These are phyloP conservation scores for Tetraselmis striata DNA, from an alignment of 139 green algal genomes.

Conservation along the genomic window DNA sequence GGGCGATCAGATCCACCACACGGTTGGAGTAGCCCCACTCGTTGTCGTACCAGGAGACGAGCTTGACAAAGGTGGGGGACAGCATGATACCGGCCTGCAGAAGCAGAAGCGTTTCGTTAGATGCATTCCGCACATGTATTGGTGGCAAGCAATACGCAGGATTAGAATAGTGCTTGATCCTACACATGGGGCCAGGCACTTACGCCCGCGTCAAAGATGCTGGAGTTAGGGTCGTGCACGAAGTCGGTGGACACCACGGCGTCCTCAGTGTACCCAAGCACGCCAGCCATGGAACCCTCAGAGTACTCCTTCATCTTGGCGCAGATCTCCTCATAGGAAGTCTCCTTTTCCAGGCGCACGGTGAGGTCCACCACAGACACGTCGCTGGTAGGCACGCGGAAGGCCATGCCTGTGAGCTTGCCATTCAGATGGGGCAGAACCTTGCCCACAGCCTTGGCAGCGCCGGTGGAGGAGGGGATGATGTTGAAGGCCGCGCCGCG, in stretches of 20 bases:
- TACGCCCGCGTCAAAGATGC: slow-evolving; percentile 68
- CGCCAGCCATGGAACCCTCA: slow-evolving; percentile 72
- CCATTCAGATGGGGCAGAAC: slow-evolving; percentile 93
- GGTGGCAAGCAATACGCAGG: no score
- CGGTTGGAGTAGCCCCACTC: slow-evolving; percentile 75
- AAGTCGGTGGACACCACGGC: slow-evolving; percentile 91
- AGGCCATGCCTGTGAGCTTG: slow-evolving; percentile 98
- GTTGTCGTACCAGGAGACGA: slow-evolving; percentile 91
- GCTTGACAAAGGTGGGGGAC: slow-evolving; percentile 84
- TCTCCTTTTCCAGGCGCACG: slow-evolving; percentile 73
- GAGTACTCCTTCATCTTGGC: slow-evolving; percentile 65
- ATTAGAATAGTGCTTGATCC: no score
- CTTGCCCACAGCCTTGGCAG: slow-evolving; percentile 79
- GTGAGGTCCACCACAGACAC: slow-evolving; percentile 97
- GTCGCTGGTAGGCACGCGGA: slow-evolving; percentile 92
- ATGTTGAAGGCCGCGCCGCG: slow-evolving; percentile 89
- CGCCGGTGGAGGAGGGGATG: slow-evolving; percentile 94
- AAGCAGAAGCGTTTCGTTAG: no score
- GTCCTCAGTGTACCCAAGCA: slow-evolving; percentile 90
- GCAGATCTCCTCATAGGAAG: slow-evolving; percentile 91
- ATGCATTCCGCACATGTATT: no score
- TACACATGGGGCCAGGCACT: slow-evolving; percentile 24
- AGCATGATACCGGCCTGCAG: slow-evolving; percentile 89
- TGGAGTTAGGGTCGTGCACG: slow-evolving; percentile 65
- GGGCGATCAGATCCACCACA: slow-evolving; percentile 44